Evolutionary conservation across 208 protist genomes (phyloP).

Genomic region (Tetramitus jugosus): DNA sequence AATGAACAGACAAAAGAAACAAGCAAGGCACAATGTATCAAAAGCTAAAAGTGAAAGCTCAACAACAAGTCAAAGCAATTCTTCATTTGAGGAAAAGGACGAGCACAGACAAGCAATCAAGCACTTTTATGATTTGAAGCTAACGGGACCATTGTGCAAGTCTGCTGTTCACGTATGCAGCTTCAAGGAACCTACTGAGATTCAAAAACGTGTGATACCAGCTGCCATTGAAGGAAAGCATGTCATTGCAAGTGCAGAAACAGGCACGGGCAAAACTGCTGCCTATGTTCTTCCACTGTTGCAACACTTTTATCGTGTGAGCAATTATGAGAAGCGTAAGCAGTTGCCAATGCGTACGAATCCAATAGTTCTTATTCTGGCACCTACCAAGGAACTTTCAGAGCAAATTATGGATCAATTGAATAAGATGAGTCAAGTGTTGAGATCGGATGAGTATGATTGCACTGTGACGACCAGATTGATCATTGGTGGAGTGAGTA

Average conservation of each 20-base stretch:
- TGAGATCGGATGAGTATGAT: background rate
- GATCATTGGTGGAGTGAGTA: background rate
- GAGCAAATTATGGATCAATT: constrained; percentile 94
- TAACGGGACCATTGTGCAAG: no score
- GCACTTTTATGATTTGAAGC: no score
- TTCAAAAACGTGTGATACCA: constrained; percentile 3
- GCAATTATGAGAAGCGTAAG: background rate
- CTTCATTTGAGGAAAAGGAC: no score
- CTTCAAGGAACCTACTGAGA: constrained; percentile 13
- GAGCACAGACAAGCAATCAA: no score
- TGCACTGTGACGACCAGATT: background rate
- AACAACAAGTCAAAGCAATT: no score
- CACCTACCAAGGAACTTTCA: constrained; percentile 96
- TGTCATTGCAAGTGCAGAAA: constrained; percentile 17
- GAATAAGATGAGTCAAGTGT: constrained; percentile 53
- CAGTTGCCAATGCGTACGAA: no score
- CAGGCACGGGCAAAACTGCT: constrained; percentile 24
- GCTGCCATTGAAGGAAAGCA: background rate
- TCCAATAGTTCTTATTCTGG: constrained; percentile 76
- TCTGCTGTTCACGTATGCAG: background rate
- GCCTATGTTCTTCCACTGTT: background rate
- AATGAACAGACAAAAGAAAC: no score
- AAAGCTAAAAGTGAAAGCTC: no score
- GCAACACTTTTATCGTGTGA: background rate
- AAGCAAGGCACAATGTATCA: no score